These are phyloP conservation scores for Boletellus deceptivus DNA, from an alignment of 1,284 basidiomycete species.

Conservation along the genomic window DNA sequence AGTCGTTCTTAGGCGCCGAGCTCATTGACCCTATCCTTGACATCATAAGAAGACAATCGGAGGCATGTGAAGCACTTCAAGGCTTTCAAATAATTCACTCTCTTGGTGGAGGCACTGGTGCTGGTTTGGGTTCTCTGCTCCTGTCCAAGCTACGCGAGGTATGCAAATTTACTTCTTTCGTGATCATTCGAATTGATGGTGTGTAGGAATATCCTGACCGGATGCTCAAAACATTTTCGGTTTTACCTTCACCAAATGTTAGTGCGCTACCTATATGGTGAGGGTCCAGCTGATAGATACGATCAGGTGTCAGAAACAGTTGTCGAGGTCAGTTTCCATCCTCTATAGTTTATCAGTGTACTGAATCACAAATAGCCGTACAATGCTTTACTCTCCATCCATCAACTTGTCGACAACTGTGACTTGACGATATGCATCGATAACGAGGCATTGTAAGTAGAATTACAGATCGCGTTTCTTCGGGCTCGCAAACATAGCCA, in stretches of 20 bases:
- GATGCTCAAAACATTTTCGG: conserved; percentile 92
- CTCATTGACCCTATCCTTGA: conserved; percentile 85
- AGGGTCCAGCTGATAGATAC: conserved; percentile 10
- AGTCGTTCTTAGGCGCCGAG: conserved; percentile 68
- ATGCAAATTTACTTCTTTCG: conserved; percentile 4
- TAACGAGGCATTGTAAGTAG: conserved; percentile 84
- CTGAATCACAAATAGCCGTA: conserved; percentile 58
- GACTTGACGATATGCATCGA: conserved; percentile 91
- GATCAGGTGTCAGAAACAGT: conserved; percentile 88
- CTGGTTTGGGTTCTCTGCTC: conserved; percentile 81
- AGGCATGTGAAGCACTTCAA: conserved; percentile 85
- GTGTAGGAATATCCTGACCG: conserved; percentile 83
- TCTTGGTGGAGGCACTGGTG: conserved; percentile 90
- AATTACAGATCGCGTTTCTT: background rate
- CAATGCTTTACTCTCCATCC: conserved; percentile 86
- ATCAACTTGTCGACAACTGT: conserved; percentile 90
- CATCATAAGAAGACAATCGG: conserved; percentile 70
- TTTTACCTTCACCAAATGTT: conserved; percentile 88
- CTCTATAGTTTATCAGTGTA: background rate
- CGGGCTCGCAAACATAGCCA: conserved; percentile 24
- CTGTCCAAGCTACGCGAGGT: conserved; percentile 84
- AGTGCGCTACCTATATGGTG: conserved; percentile 15
- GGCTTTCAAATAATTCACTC: conserved; percentile 95
- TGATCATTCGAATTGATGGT: conserved; percentile 3
- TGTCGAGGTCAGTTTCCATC: conserved; percentile 62